Evolutionary conservation across 176 grass and related monocot species (phyloP), one percentile per base, ranked within the genome.

Genomic region (Eragrostis nindensis): DNA sequence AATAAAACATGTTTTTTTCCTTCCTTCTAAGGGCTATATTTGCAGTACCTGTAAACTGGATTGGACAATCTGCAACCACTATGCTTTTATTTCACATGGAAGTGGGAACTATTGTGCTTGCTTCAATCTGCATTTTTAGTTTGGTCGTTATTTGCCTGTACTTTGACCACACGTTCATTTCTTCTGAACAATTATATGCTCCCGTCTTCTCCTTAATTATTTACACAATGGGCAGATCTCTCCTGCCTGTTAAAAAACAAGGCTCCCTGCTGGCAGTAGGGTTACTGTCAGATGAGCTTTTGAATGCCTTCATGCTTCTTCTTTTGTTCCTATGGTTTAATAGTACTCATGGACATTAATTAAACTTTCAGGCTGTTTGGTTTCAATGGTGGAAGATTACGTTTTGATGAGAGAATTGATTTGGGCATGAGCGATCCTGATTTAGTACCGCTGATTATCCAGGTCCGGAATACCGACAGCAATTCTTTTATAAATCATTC

Each of bases 351-450:
- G 39, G 8, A 24, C 82, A 52, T 72, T 72, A 18, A 67, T 76
- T 81, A 21, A 57, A 62, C 69, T 69, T 90, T 64, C 86, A 97
- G 97, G 93, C 44, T 99, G 13, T 95, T 99, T 80, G 92, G 97
- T 82, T 96, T 86, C 68, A 87, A 95, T 88, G 97, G 93, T 80
- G 93, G 97, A 71, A 95, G 84, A 76, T 67, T 96, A 73, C 89
- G 89, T 65, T 91, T 99, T 90, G 97, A 99, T 92, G 97, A 95
- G 89, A 93, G 97, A 86, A 86, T 99, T 75, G 80, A 99, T 90
- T 93, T 89, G 40, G 87, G 92, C 88, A 99, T 99, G 97, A 96
- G 97, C 0, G 97, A 99, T 91, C 97, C 90, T 86, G 97, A 99
- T 89, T 91, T 99, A 86, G 89, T 99, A 71, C 97, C 93, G 73